phyloP scores from a whole-genome alignment of 345 rosid genomes.

The Ceriops decandra region DNA sequence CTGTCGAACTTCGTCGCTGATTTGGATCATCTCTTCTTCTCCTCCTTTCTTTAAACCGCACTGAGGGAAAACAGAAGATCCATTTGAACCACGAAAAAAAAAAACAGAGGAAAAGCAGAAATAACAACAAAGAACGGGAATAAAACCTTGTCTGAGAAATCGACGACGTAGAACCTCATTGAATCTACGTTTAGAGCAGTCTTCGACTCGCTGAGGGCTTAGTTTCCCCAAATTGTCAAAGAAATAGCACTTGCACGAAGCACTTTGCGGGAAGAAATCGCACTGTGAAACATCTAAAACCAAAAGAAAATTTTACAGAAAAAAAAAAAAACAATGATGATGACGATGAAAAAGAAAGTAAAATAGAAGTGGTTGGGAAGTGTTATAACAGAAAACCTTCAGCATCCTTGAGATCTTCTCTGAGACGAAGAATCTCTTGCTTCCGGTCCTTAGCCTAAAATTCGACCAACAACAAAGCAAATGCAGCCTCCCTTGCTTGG shows the following conservation, averaged over 20 bases:
- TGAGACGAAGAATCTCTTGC: slow-evolving; percentile 60
- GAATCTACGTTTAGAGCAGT: slow-evolving; percentile 50
- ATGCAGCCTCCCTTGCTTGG: too few species aligned
- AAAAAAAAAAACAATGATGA: not conserved
- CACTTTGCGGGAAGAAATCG: slow-evolving; percentile 57
- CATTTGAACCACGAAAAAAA: not conserved
- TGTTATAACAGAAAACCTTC: slow-evolving; percentile 42
- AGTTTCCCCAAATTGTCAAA: slow-evolving; percentile 68
- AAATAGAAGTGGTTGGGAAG: not conserved
- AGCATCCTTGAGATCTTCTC: slow-evolving; percentile 74
- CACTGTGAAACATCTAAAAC: slow-evolving; percentile 47
- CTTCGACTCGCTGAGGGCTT: slow-evolving; percentile 34
- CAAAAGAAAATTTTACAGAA: not conserved
- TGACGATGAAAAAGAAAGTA: not conserved
- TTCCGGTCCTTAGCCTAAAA: slow-evolving; percentile 81
- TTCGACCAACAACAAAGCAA: not conserved
- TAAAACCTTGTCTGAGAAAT: slow-evolving; percentile 72
- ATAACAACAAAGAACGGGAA: not conserved
- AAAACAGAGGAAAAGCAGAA: not conserved
- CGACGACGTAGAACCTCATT: slow-evolving; percentile 63
- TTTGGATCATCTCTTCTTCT: slow-evolving; percentile 31
- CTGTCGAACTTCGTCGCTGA: slow-evolving; percentile 36
- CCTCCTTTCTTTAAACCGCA: slow-evolving; percentile 46
- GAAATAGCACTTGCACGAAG: slow-evolving; percentile 84
- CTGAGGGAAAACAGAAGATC: slow-evolving; percentile 33